Evolutionary conservation across 2,329 filamentous ascomycete genomes (phyloP), one percentile per base, ranked within the genome.

Genomic region (Diaporthe ampelina): DNA sequence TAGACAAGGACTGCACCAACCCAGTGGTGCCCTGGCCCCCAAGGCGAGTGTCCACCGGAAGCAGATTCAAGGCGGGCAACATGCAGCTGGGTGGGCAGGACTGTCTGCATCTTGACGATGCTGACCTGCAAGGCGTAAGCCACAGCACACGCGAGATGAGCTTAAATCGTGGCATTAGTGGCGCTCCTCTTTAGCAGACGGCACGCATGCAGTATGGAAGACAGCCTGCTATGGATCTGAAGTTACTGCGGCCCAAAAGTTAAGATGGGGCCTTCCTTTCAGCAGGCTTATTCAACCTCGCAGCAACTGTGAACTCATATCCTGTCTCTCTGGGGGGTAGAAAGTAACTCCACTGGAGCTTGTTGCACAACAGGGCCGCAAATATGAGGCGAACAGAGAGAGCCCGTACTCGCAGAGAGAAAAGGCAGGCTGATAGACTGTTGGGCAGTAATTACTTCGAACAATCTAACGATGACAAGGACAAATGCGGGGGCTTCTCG

Each of bases 61-160:
- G 35, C 19, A 59, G 26, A 24, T 21, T 48, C 24, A 19, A 43
- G 21, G 48, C 19, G 32, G 43, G 26, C 37, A 32, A 35, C 13
- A 68, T 73, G 70, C 59, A 67, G 59, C 37, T 35, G 26, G 21
- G 50, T 32, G 70, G 59, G 59, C 45, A 37, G 45, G 63, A 58
- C 59, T 68, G 63, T 26, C 59, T 57, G 70, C 59, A 68, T 24
- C 26, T 43, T 56, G 70, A 63, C 59, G 59, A 63, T 40, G 40
- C 59, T 32, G 24, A 73, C 24, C 68, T 73, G 59, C 70, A 73
- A 50, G 59, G 35, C 40, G 59, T 45, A 40, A 68, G 59, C 59
- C 52, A 73, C 59, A 35, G 63, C 52, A 54, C 37, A 68, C 26
- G 50, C 59, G 59, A 48, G 50, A 24, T 40, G 26, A 56, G 58